phyloP scores from a whole-genome alignment of 75 land plant genomes.

The Cryptomeria japonica region DNA sequence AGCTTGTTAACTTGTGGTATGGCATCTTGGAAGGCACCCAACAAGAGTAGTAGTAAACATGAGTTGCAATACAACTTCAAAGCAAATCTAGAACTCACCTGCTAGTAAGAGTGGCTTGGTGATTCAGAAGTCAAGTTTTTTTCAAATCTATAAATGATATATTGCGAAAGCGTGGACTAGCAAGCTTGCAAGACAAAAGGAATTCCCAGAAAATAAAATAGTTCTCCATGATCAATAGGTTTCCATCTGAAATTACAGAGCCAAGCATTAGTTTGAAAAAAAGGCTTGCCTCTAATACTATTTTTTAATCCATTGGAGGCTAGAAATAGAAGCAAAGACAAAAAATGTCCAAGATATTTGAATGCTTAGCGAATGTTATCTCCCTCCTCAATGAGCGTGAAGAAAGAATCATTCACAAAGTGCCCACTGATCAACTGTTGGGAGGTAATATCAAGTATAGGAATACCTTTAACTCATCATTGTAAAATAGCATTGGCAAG shows the following conservation, averaged over 20 bases:
- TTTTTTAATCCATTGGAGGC: background rate
- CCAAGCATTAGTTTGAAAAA: background rate
- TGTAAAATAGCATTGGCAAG: background rate
- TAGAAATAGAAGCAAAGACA: background rate
- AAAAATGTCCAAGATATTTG: background rate
- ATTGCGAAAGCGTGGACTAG: background rate
- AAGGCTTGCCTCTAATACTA: background rate
- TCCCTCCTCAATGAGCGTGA: background rate
- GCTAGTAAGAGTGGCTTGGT: background rate
- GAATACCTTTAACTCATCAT: background rate
- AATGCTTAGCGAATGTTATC: background rate
- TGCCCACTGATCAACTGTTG: background rate
- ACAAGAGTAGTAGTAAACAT: background rate
- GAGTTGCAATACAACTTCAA: background rate
- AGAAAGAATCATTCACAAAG: background rate
- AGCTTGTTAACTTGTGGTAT: background rate
- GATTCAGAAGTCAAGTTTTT: background rate
- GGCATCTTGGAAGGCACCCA: background rate
- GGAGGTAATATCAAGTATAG: background rate
- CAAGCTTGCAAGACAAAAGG: background rate
- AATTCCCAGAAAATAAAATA: background rate
- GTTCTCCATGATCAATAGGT: background rate
- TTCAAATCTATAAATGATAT: background rate
- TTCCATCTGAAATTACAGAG: background rate
- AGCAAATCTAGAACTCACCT: background rate